Evolutionary conservation across 108 stramenopile species (phyloP), one percentile per base, ranked within the genome.

Genomic region (Cyclostephanos tholiformis): DNA sequence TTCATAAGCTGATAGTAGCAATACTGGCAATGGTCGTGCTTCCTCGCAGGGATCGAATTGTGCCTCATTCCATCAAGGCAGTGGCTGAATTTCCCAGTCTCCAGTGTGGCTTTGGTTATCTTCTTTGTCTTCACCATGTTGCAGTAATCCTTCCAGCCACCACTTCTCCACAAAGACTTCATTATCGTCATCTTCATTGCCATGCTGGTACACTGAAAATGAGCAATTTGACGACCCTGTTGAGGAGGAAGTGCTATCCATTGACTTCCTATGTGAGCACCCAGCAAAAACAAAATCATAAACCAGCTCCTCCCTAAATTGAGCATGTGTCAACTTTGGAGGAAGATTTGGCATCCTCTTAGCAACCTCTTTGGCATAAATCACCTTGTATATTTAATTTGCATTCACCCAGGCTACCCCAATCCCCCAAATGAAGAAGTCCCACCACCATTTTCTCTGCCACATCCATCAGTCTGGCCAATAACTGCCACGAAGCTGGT

Each of bases 91-190:
- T 46, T 16, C 44, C 13, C 44, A 14, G 20, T 87, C 88, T 50
- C 83, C 85, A 17, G 82, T 71, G 16, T 84, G 81, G 14, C 72
- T 84, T 16, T 77, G 58, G 56, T 82, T 52, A n/a, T 76, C 55
- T 43, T 78, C 62, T 68, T 76, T 36, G 71, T 60, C 32, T 35
- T 62, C 63, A n/a, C 65, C 74, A 14, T 39, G 46, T 48, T 20
- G 9, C 41, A 41, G 41, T 41, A 41, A 41, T 41, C 41, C 12
- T 41, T 41, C 4, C 41, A 7, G 41, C 41, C 41, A 12, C 41
- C 41, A 7, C 41, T 41, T 3, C 41, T 41, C 41, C 41, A 1
- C 41, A 41, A 12, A 41, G 11, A 41, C 41, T 12, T 41, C 41
- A 12, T 41, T 12, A 12, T 41, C 9, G 8, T 41, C 41, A 12